A percentile compares a stretch with the other conserved stretches of the same genome.
These are phyloP conservation scores for Mitragyna speciosa DNA, from an alignment of 257 asterid genomes.

Conservation along the genomic window DNA sequence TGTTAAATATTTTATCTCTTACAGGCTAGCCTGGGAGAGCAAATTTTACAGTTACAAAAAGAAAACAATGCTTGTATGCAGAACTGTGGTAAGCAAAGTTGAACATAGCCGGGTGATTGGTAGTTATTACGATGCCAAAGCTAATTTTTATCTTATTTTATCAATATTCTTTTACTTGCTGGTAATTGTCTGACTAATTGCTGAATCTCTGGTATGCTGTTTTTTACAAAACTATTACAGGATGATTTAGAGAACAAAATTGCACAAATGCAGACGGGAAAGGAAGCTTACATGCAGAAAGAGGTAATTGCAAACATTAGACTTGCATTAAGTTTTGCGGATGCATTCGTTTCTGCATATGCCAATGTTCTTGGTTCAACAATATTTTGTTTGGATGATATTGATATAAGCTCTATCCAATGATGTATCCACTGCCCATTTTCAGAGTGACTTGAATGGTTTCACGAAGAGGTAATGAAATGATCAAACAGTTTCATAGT, in stretches of 20 bases:
- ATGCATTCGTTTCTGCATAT: background rate
- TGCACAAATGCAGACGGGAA: conserved; percentile 40
- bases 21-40: conserved; percentile 53
- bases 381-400: background rate
- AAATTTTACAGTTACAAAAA: conserved; percentile 40
- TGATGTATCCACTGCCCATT: conserved; percentile 15
- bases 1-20: conserved; percentile 33
- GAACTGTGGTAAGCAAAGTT: conserved; percentile 54
- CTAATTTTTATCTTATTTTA: conserved; percentile 1
- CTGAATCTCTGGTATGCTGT: conserved; percentile 5
- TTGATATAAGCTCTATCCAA: background rate
- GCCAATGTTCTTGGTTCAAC: background rate
- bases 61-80: conserved; percentile 44
- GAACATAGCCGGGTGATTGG: background rate
- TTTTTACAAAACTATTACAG: conserved; percentile 33
- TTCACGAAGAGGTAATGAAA: conserved; percentile 53
- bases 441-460: conserved; percentile 55
- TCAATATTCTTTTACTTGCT: background rate
- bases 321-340: background rate
- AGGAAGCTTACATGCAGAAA: conserved; percentile 42
- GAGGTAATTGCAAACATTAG: conserved; percentile 30
- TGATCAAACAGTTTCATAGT: conserved; percentile 12
- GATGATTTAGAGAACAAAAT: conserved; percentile 36
- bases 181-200: background rate
- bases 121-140: background rate